Evolutionary conservation across 305 asterid species (phyloP), one percentile per base, ranked within the genome.

Genomic region (Fraxinus xanthoxyloides): DNA sequence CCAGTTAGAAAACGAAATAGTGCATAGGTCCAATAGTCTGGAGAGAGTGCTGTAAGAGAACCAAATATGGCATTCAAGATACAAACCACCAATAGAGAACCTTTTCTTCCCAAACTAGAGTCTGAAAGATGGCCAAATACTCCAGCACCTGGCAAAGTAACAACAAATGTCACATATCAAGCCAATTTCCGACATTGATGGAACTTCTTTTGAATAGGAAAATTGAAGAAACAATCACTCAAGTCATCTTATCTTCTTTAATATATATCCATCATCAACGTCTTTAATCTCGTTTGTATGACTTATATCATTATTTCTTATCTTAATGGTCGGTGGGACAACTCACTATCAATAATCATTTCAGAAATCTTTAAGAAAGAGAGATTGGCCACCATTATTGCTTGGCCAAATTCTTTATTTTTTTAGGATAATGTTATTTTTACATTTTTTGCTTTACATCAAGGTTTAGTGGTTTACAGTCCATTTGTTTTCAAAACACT

Each of bases 61-160:
- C 98, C 98, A 46, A 92, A 95, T 21, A 91, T 59, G 77, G 97
- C 93, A 35, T 93, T 95, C 54, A 95, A 30, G 80, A 90, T 84
- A 82, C 98, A 93, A 5, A 93, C 98, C 0, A 89, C 87, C 24
- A 88, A 59, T 19, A 95, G 76, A 0, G 98, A 93, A 0, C 97
- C 98, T 84, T 95, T 95, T 31, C 98, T 86, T 77, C 98, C 98
- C 77, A 91, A 23, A 79, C 63, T 91, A 0, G 97, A 92, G 79
- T 95, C 98, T 9, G 98, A 95, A 8, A 95, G 90, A 85, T 93
- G 97, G 31, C 98, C 98, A 79, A 95, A 93, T 43, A 95, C 92
- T 72, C 98, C 97, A 23, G 98, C 98, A 46, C 98, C 98, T 95
- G 35, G 36, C 82, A 5, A 40, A 28, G 34, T 28, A 30, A 26